Conservation (phyloP, 352 stramenopile genomes). For the Detonula confervacea region DNA sequence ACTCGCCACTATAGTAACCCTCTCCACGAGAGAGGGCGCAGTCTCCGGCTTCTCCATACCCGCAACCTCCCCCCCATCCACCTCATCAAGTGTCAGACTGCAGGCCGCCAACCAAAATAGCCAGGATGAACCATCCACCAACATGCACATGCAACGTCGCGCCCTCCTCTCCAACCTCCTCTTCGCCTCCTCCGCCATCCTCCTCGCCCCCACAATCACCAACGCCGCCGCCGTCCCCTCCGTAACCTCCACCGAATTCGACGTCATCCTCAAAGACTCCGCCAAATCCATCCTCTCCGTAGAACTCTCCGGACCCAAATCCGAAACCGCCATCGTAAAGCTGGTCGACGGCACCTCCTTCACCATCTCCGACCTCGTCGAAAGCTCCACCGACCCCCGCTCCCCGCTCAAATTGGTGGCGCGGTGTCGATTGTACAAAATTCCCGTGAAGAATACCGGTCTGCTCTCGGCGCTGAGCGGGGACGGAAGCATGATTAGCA, state of each 20-base stretch:
- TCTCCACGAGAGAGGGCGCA: constrained; percentile 4
- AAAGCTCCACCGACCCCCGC: constrained; percentile 69
- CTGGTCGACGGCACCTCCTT: constrained; percentile 79
- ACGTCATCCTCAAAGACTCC: constrained; percentile 67
- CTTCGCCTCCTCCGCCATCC: constrained; percentile 1
- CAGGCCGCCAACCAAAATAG: constrained; percentile 7
- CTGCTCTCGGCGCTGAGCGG: constrained; percentile 19
- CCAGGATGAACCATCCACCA: constrained; percentile 9
- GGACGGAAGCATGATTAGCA: constrained; percentile 17
- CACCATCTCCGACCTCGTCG: constrained; percentile 71
- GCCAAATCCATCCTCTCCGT: constrained; percentile 66
- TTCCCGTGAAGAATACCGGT: constrained; percentile 44
- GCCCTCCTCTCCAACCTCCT: constrained; percentile 22
- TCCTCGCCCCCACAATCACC: constrained; percentile 1
- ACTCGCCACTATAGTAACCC: constrained; percentile 8
- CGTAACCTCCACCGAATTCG: constrained; percentile 74
- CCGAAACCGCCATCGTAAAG: constrained; percentile 68
- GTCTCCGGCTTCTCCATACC: constrained; percentile 19
- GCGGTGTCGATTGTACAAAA: constrained; percentile 64
- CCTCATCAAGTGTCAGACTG: neutral
- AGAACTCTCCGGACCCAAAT: constrained; percentile 74
- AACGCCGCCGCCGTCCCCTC: constrained; percentile 41
- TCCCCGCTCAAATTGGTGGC: constrained; percentile 74
- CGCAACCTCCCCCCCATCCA: neutral
- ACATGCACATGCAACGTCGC: neutral